phyloP scores from a whole-genome alignment of 2,329 filamentous ascomycete species.

The Albophoma yamanashiensis region DNA sequence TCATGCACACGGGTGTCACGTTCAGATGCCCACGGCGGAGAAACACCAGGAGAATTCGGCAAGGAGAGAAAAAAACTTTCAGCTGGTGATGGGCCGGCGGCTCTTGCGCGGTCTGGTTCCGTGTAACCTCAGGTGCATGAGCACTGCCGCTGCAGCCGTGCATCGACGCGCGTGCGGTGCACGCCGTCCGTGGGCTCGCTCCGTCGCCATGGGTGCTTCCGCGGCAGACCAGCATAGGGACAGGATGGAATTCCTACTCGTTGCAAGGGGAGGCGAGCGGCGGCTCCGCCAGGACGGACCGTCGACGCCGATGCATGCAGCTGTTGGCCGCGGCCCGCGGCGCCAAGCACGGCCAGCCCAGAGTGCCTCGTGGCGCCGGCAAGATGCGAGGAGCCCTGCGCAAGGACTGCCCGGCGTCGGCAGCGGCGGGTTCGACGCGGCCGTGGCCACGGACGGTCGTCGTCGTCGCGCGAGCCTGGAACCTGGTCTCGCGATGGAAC shows the following conservation, averaged over 20 bases:
- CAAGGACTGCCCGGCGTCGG: background rate
- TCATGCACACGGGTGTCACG: background rate
- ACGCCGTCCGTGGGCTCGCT: background rate
- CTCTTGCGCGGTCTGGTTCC: background rate
- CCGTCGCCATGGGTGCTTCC: background rate
- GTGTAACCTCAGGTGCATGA: background rate
- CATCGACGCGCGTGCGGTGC: background rate
- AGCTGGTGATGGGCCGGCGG: background rate
- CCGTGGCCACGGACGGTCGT: background rate
- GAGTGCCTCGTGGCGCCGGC: background rate
- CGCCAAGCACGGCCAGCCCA: background rate
- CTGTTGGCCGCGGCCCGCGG: background rate
- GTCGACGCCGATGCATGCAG: background rate
- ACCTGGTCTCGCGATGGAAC: background rate
- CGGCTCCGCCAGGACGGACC: background rate
- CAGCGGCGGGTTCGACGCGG: background rate
- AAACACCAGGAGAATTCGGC: background rate
- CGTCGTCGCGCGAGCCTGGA: background rate
- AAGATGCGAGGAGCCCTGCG: background rate
- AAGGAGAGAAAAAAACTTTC: background rate
- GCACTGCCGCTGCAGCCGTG: background rate
- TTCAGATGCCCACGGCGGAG: background rate
- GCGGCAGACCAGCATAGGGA: background rate
- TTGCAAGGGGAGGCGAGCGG: background rate
- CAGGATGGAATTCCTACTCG: background rate